phyloP scores from a whole-genome alignment of 169 alveolate species.

The Eimeria acervulina region DNA sequence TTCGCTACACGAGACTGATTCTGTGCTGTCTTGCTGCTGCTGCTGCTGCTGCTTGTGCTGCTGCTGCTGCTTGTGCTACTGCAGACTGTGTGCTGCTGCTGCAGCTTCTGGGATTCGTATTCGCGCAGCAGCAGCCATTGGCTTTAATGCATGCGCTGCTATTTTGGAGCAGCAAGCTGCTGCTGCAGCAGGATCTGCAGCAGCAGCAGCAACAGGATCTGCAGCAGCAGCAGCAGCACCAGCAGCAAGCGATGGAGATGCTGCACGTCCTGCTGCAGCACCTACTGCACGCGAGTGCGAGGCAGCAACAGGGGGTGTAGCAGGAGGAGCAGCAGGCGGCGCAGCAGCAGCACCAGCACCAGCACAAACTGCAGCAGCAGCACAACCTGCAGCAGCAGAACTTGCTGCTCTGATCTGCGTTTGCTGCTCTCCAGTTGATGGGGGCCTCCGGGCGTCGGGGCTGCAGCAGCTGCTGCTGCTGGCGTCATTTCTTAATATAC shows the following conservation, averaged over 20 bases:
- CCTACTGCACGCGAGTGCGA: background rate
- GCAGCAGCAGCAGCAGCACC: background rate
- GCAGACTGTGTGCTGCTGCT: constrained; percentile 30
- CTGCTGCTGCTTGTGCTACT: no score
- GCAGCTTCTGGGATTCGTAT: background rate
- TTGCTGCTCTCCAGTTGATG: constrained; percentile 29
- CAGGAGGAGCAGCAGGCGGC: background rate
- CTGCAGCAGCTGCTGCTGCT: background rate
- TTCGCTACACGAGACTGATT: background rate
- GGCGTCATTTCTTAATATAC: background rate
- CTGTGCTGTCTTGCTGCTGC: background rate
- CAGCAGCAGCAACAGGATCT: no score
- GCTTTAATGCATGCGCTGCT: constrained; percentile 20
- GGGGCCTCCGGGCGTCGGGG: background rate
- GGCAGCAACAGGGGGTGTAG: background rate
- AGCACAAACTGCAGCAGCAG: no score
- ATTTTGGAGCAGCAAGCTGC: constrained; percentile 5
- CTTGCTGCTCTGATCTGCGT: constrained; percentile 14
- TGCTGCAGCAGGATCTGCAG: no score
- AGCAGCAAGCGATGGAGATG: background rate
- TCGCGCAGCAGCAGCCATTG: constrained; percentile 8
- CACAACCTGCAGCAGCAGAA: no score
- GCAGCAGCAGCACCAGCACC: no score
- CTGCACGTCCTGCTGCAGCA: background rate
- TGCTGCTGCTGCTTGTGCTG: no score